These are phyloP conservation scores for Saxophila tyrrhenica DNA, from an alignment of 495 filamentous ascomycete species.

Conservation along the genomic window DNA sequence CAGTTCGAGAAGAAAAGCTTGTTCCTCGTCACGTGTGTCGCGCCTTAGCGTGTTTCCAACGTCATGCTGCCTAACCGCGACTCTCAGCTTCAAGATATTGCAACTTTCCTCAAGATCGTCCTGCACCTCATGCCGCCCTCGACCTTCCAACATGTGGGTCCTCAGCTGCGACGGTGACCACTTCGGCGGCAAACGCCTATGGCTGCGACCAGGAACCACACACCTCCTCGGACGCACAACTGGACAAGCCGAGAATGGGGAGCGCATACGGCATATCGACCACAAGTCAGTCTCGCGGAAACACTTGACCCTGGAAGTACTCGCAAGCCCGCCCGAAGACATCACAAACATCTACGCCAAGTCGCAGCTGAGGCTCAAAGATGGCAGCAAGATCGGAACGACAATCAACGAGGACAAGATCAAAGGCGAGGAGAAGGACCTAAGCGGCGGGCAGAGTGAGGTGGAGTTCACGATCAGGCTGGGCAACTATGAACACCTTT, in stretches of 20 bases:
- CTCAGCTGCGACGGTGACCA: conserved; percentile 26
- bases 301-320: conserved; percentile 70
- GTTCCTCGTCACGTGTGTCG: neutral
- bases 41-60: neutral
- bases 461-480: conserved; percentile 55
- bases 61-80: neutral
- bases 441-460: conserved; percentile 29
- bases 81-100: too few relatives aligned
- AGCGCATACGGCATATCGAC: conserved; percentile 30
- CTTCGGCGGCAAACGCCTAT: conserved; percentile 28
- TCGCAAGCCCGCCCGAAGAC: conserved; percentile 51
- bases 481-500: conserved; percentile 47
- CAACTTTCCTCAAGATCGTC: too few relatives aligned
- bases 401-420: conserved; percentile 54
- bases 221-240: conserved; percentile 30
- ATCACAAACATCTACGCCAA: conserved; percentile 52
- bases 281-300: conserved; percentile 78
- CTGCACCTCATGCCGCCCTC: neutral
- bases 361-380: conserved; percentile 48
- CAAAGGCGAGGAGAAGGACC: conserved; percentile 43
- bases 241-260: conserved; percentile 4
- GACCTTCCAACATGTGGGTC: conserved; percentile 27
- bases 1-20: too few relatives aligned
- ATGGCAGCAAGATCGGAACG: conserved; percentile 68
- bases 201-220: conserved; percentile 28